These are phyloP conservation scores for Yamagishiella unicocca DNA, from an alignment of 139 green algal species.

Conservation along the genomic window DNA sequence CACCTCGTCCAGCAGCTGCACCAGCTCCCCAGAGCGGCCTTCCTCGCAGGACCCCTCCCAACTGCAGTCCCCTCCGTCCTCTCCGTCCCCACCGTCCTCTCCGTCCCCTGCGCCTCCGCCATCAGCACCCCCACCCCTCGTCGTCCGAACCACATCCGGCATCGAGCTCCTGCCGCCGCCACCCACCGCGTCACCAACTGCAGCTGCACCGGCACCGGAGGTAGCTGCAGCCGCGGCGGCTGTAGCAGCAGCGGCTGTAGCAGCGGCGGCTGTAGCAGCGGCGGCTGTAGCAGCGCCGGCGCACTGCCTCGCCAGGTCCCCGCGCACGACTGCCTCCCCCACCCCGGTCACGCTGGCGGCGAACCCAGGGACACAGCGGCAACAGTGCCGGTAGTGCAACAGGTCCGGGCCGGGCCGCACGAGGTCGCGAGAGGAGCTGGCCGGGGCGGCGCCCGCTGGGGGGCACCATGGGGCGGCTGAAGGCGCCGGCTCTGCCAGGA, in stretches of 20 bases:
- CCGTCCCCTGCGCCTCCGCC: too few species aligned
- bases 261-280: neutral
- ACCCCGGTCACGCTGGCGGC: constrained; percentile 73
- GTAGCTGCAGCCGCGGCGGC: neutral
- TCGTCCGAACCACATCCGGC: too few species aligned
- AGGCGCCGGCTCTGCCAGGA: neutral
- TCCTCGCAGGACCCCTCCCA: neutral
- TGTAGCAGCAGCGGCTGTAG: neutral
- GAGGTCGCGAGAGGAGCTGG: too few species aligned
- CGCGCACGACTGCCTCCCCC: constrained; percentile 73
- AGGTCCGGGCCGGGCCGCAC: neutral
- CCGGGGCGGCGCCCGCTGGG: too few species aligned
- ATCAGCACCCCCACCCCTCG: too few species aligned
- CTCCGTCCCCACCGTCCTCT: neutral
- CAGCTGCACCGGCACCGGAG: neutral
- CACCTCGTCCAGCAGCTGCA: too few species aligned
- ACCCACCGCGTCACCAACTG: neutral
- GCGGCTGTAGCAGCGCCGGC: neutral
- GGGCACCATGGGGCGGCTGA: too few species aligned
- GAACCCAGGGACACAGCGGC: constrained; percentile 49
- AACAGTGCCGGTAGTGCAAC: neutral
- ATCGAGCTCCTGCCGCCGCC: neutral
- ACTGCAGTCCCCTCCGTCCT: neutral
- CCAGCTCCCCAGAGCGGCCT: too few species aligned
- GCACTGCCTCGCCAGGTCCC: constrained; percentile 62